Percentiles rank a stretch among this genome's conserved stretches.
Evolutionary conservation across 495 filamentous ascomycete species (phyloP).

Genomic region (Cryomyces minteri): DNA sequence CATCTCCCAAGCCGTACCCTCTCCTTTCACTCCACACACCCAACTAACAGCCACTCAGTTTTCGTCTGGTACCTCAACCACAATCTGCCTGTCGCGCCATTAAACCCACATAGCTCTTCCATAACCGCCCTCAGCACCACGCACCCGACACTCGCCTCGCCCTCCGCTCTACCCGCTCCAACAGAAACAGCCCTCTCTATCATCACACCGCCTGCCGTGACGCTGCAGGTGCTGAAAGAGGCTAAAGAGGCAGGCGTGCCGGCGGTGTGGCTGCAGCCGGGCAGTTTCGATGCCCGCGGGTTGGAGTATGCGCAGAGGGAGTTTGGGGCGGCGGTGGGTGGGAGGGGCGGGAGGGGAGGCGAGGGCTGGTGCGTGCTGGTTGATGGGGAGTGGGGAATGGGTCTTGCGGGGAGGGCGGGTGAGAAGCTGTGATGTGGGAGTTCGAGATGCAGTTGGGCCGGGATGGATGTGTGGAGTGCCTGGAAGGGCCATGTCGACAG

Average conservation of each 20-base stretch:
- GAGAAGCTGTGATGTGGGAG: no score
- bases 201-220: constrained; percentile 71
- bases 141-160: constrained; percentile 46
- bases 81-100: constrained; percentile 54
- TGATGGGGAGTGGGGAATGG: constrained; percentile 59
- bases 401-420: constrained; percentile 28
- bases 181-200: constrained; percentile 59
- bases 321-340: constrained; percentile 52
- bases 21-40: constrained; percentile 1
- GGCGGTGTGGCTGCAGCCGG: constrained; percentile 85
- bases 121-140: constrained; percentile 35
- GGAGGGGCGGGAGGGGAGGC: constrained; percentile 40
- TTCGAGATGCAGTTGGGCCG: no score
- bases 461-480: no score
- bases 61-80: constrained; percentile 76
- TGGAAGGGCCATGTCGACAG: no score
- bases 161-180: constrained; percentile 42
- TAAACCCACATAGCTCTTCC: constrained; percentile 52
- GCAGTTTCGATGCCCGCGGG: constrained; percentile 60
- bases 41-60: constrained; percentile 30
- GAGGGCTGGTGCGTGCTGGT: constrained; percentile 90
- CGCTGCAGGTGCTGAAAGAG: constrained; percentile 49
- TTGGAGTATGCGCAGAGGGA: constrained; percentile 43
- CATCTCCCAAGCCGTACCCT: constrained; percentile 3
- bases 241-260: constrained; percentile 62